Evolutionary conservation across 805 yeast species (phyloP).

Genomic region (Candida endomychidarum): DNA sequence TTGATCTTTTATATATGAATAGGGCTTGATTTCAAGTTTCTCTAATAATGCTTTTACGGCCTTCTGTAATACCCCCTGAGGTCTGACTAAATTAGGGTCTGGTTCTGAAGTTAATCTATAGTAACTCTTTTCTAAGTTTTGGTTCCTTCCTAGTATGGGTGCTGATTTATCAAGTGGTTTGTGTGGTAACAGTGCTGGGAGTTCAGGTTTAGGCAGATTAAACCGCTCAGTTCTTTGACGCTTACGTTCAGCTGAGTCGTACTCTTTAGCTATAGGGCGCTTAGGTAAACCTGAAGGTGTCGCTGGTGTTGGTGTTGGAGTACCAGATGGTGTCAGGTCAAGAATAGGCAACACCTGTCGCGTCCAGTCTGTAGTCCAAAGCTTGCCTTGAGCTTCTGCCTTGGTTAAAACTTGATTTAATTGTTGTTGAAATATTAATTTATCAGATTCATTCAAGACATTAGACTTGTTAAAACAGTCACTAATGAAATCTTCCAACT

Average conservation of each 20-base stretch:
- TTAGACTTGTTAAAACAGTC: conserved; percentile 44
- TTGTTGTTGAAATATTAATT: conserved; percentile 46
- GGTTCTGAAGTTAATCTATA: conserved; percentile 89
- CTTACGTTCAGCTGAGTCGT: conserved; percentile 33
- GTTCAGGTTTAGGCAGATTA: conserved; percentile 23
- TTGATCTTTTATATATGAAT: conserved; percentile 83
- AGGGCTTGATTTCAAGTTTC: conserved; percentile 50
- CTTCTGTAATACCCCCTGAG: conserved; percentile 57
- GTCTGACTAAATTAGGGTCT: conserved; percentile 80
- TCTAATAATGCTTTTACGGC: conserved; percentile 54
- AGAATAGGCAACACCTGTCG: conserved; percentile 49
- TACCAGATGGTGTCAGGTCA: conserved; percentile 14
- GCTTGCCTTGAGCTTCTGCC: conserved; percentile 44
- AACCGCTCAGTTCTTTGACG: conserved; percentile 51
- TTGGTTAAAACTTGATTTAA: conserved; percentile 47
- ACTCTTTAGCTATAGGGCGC: neutral
- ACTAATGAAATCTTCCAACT: conserved; percentile 51
- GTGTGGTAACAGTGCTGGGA: conserved; percentile 3
- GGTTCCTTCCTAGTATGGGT: conserved; percentile 58
- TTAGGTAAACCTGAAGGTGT: neutral
- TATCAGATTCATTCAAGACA: conserved; percentile 31
- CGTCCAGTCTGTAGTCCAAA: conserved; percentile 56
- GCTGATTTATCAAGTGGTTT: conserved; percentile 15
- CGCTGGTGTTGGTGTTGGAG: no score
- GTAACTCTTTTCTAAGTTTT: conserved; percentile 71